A percentile compares a stretch with the other conserved stretches of the same genome.
Conservation (phyloP, 192 early-diverging fungal species). For the Martensiomyces pterosporus region DNA sequence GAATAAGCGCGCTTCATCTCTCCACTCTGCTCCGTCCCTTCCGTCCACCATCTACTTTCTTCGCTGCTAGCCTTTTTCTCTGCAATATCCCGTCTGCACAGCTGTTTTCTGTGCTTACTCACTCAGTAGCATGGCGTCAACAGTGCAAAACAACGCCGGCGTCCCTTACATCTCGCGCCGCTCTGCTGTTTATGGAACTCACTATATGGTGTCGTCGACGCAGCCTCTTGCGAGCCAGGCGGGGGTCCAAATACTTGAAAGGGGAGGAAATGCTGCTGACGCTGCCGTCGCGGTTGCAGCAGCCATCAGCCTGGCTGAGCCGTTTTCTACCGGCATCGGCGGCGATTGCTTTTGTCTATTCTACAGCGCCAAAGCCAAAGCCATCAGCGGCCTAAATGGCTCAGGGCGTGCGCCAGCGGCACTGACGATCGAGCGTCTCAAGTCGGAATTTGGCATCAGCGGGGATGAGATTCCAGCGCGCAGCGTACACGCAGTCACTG, state of each 20-base stretch:
- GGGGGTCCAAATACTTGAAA: constrained; percentile 57
- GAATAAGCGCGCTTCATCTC: no score
- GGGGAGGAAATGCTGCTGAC: constrained; percentile 77
- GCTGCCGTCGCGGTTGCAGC: constrained; percentile 68
- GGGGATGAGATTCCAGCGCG: constrained; percentile 29
- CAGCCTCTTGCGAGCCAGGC: constrained; percentile 70
- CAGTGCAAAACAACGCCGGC: constrained; percentile 12
- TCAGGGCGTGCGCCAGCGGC: constrained; percentile 56
- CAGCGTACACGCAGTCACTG: constrained; percentile 55
- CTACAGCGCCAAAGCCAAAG: constrained; percentile 58
- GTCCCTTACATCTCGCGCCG: constrained; percentile 41
- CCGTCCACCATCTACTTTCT: no score
- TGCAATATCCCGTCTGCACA: no score
- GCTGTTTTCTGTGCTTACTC: no score
- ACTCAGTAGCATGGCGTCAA: constrained; percentile 37
- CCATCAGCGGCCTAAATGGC: constrained; percentile 58
- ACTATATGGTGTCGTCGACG: constrained; percentile 61
- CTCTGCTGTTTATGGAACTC: constrained; percentile 55
- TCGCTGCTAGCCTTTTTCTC: not conserved
- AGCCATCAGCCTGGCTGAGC: constrained; percentile 67
- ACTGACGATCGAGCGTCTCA: constrained; percentile 53
- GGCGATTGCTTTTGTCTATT: constrained; percentile 79
- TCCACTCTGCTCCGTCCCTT: no score
- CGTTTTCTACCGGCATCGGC: constrained; percentile 70
- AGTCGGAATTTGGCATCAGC: constrained; percentile 16